These are phyloP conservation scores for Cladophialophora carrionii DNA, from an alignment of 2,329 filamentous ascomycete species.

Conservation along the genomic window DNA sequence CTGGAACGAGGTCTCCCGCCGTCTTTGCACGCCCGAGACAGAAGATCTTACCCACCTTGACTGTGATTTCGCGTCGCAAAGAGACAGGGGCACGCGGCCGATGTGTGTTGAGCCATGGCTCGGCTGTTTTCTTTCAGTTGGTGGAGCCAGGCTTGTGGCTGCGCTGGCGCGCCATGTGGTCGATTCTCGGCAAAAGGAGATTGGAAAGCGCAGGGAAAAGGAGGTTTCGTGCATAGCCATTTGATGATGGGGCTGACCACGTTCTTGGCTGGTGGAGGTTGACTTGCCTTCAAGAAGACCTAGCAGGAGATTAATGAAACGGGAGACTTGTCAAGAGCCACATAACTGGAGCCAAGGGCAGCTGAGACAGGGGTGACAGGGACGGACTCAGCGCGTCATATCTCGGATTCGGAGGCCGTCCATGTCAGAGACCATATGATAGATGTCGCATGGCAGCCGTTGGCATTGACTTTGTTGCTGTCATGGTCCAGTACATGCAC, in stretches of 20 bases:
- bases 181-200: conserved; percentile 15
- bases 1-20: not conserved
- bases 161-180: conserved; percentile 1
- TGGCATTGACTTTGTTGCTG: not conserved
- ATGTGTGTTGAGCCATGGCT: conserved; percentile 5
- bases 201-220: conserved; percentile 16
- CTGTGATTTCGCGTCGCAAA: not conserved
- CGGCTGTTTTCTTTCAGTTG: not conserved
- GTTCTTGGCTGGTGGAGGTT: not conserved
- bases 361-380: conserved; percentile 1
- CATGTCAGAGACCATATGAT: not conserved
- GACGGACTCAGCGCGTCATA: not conserved
- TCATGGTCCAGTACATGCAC: not conserved
- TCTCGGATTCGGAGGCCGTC: not conserved
- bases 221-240: conserved; percentile 1
- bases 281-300: not conserved
- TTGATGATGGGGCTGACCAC: not conserved
- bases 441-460: not conserved
- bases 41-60: conserved; percentile 8
- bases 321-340: not conserved
- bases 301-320: conserved; percentile 1
- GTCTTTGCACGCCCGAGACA: not conserved
- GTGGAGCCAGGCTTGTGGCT: not conserved
- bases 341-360: not conserved
- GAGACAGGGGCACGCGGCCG: conserved; percentile 12